Percentiles rank a stretch among this genome's conserved stretches.
These are phyloP conservation scores for Diaporthe ilicicola DNA, from an alignment of 2,329 filamentous ascomycete genomes.

Conservation along the genomic window DNA sequence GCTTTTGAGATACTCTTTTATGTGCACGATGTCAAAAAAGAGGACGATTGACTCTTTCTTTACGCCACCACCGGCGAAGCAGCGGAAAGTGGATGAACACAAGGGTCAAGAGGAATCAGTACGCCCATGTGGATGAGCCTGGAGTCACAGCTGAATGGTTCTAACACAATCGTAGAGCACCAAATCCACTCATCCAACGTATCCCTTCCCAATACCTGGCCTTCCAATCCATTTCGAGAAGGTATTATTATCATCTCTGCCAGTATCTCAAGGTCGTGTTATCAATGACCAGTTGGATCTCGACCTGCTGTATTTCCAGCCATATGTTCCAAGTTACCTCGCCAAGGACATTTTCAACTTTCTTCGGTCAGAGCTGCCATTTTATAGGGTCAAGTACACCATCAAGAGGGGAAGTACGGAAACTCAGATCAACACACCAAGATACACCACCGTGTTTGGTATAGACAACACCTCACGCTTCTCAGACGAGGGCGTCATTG, in stretches of 20 bases:
- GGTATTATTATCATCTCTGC: constrained; percentile 53
- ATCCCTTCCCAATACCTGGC: constrained; percentile 59
- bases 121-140: not conserved
- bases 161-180: constrained; percentile 34
- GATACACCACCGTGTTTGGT: constrained; percentile 66
- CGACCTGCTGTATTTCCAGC: constrained; percentile 79
- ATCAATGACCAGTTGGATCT: constrained; percentile 76
- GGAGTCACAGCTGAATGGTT: not conserved
- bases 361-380: constrained; percentile 74
- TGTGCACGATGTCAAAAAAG: constrained; percentile 52
- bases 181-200: constrained; percentile 52
- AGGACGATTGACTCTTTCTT: constrained; percentile 78
- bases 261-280: constrained; percentile 58
- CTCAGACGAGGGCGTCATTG: constrained; percentile 46
- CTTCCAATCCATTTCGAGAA: constrained; percentile 50
- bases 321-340: constrained; percentile 69
- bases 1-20: not conserved
- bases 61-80: constrained; percentile 56
- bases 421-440: constrained; percentile 66
- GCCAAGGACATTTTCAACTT: constrained; percentile 73
- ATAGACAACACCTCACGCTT: constrained; percentile 72
- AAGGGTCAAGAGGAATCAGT: constrained; percentile 22
- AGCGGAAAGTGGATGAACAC: constrained; percentile 37
- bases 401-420: constrained; percentile 72
- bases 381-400: constrained; percentile 78